phyloP scores from a whole-genome alignment of 83 land plant genomes.

The Larix sibirica region DNA sequence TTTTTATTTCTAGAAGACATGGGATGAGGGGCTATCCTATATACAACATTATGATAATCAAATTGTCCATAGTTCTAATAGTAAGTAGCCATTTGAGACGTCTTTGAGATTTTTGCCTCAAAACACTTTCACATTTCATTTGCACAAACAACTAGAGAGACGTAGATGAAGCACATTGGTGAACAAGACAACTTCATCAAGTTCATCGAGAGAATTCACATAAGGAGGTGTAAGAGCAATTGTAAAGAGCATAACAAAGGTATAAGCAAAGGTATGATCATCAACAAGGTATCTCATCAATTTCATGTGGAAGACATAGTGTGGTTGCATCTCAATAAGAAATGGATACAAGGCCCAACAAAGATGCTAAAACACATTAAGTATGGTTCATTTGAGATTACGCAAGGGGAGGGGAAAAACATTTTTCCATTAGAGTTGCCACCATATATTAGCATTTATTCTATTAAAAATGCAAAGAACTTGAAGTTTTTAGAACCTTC shows the following conservation, averaged over 20 bases:
- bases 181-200: too few species aligned
- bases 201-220: not conserved
- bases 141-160: too few species aligned
- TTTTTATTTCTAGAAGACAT: too few species aligned
- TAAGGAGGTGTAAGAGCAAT: not conserved
- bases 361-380: not conserved
- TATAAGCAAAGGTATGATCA: not conserved
- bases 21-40: too few species aligned
- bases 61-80: too few species aligned
- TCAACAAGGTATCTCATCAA: not conserved
- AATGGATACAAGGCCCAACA: not conserved
- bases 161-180: too few species aligned
- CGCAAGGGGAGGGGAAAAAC: not conserved
- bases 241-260: too few species aligned
- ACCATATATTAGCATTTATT: not conserved
- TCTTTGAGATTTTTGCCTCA: too few species aligned
- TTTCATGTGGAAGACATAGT: not conserved
- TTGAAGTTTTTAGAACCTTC: not conserved
- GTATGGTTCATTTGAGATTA: not conserved
- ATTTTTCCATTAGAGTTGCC: not conserved
- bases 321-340: not conserved
- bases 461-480: not conserved
- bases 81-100: too few species aligned
- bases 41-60: too few species aligned
- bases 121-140: too few species aligned